Percentiles rank a stretch among this genome's conserved stretches.
Evolutionary conservation across 2,329 filamentous ascomycete genomes (phyloP).

Genomic region (Cercospora sp.): DNA sequence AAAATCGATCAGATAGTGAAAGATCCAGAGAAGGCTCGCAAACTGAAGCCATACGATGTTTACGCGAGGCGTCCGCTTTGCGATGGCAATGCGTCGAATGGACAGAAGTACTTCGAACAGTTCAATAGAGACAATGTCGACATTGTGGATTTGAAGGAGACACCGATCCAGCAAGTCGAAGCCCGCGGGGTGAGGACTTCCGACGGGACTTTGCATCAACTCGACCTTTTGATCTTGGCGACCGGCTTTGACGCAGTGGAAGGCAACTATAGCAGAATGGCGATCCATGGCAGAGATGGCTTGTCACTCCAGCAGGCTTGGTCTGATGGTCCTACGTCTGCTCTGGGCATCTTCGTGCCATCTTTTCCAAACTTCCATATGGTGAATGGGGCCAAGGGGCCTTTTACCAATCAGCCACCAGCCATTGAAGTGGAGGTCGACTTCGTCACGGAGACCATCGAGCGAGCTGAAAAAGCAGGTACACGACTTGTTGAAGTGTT

Average conservation of each 20-base stretch:
- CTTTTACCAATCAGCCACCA: slow-evolving; percentile 43
- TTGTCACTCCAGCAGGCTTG: slow-evolving; percentile 38
- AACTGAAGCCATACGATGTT: slow-evolving; percentile 54
- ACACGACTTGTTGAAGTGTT: slow-evolving; percentile 32
- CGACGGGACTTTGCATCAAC: slow-evolving; percentile 43
- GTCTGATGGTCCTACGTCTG: slow-evolving; percentile 37
- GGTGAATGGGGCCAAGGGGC: slow-evolving; percentile 42
- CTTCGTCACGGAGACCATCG: slow-evolving; percentile 29
- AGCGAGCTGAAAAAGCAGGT: slow-evolving; percentile 24
- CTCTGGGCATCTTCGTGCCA: slow-evolving; percentile 41
- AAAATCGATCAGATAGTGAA: slow-evolving; percentile 54
- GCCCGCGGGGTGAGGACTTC: slow-evolving; percentile 50
- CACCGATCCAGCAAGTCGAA: slow-evolving; percentile 52
- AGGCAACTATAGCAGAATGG: slow-evolving; percentile 37
- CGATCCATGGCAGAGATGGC: slow-evolving; percentile 36
- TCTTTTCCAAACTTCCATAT: slow-evolving; percentile 45
- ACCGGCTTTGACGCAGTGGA: slow-evolving; percentile 48
- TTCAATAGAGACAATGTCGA: slow-evolving; percentile 46
- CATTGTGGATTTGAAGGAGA: slow-evolving; percentile 45
- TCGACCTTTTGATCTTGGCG: slow-evolving; percentile 48
- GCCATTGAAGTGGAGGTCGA: slow-evolving; percentile 41
- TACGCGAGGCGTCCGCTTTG: slow-evolving; percentile 46
- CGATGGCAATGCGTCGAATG: slow-evolving; percentile 41
- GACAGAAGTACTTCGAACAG: slow-evolving; percentile 51
- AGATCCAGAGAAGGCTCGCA: slow-evolving; percentile 51